Evolutionary conservation across 352 stramenopile genomes (phyloP), one percentile per base, ranked within the genome.

Genomic region (Pythium vanterpoolii): DNA sequence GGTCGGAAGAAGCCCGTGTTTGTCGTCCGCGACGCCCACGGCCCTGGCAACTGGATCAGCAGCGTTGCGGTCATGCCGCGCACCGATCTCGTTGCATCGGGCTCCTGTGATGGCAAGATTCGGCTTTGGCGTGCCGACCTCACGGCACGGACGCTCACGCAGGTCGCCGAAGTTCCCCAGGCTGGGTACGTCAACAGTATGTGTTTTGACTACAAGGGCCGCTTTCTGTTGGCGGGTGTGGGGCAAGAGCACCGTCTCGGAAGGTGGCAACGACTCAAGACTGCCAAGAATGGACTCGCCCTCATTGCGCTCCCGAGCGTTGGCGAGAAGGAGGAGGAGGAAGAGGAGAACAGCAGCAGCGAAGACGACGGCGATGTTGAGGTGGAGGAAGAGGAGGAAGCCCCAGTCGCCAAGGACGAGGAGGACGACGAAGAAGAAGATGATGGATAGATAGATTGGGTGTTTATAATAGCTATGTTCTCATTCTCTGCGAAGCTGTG

Each of bases 161-260:
- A 74, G 7, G 87, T 97, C 19, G 76, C 71, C 19, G 75, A 79
- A 11, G 83, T 97, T 51, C 84, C 85, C 6, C 60, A 96, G 16
- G 66, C 74, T 0, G 83, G 86, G 18, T 89, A 79, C 63, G 79
- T 91, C 39, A 93, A 93, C 53, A 73, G 62, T 24, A 69, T 93
- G 56, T 72, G 64, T 46, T 93, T 96, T 46, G 83, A 93, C 55
- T 30, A 57, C 31, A 90, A 90, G 44, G 90, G 86, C 27, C 82
- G 86, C 10, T 97, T 97, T 77, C 58, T 98, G 45, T 74, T 98
- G 6, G 93, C 89, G 19, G 93, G 79, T 33, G 73, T 97, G 21
- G 93, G 90, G 10, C 90, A 97, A 71, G 94, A 98, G 72, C 94
- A 98, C 74, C 87, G 92, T 11, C 69, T 98, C 43, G 94, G 94